phyloP scores from a whole-genome alignment of 768 basidiomycete genomes.

The Multifurca ochricompacta region DNA sequence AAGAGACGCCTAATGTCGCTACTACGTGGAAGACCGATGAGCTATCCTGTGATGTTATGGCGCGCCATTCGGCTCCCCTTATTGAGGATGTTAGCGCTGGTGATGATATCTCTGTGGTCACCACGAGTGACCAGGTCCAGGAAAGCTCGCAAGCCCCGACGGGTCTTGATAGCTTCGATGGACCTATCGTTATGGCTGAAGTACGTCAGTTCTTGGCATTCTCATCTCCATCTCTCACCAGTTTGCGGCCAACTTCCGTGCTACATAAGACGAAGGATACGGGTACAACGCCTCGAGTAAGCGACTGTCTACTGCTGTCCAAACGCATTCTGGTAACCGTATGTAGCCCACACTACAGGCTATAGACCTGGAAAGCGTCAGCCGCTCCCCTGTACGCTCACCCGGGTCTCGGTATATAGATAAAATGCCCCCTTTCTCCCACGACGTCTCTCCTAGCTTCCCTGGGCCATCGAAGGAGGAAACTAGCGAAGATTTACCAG shows the following conservation, averaged over 20 bases:
- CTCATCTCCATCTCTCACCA: background rate
- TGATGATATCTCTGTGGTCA: background rate
- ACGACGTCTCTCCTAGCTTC: background rate
- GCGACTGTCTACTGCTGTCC: background rate
- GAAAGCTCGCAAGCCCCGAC: background rate
- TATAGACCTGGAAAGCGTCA: slow-evolving; percentile 11
- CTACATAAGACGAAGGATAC: background rate
- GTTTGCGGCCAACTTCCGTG: background rate
- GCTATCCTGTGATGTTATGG: background rate
- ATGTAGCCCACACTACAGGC: background rate
- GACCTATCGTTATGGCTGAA: background rate
- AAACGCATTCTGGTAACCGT: background rate
- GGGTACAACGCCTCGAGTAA: background rate
- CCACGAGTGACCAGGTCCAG: background rate
- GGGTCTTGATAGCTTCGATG: slow-evolving; percentile 1
- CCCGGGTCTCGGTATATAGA: background rate
- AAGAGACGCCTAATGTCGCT: background rate
- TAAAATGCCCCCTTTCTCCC: background rate
- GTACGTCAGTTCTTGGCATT: background rate
- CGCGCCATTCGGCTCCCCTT: background rate
- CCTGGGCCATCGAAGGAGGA: background rate
- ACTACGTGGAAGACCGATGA: background rate
- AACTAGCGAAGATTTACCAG: background rate
- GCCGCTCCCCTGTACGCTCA: background rate
- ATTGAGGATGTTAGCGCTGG: background rate